Evolutionary conservation across 164 flowering plant genomes (phyloP), one percentile per base, ranked within the genome.

Genomic region (Chimonanthus praecox): DNA sequence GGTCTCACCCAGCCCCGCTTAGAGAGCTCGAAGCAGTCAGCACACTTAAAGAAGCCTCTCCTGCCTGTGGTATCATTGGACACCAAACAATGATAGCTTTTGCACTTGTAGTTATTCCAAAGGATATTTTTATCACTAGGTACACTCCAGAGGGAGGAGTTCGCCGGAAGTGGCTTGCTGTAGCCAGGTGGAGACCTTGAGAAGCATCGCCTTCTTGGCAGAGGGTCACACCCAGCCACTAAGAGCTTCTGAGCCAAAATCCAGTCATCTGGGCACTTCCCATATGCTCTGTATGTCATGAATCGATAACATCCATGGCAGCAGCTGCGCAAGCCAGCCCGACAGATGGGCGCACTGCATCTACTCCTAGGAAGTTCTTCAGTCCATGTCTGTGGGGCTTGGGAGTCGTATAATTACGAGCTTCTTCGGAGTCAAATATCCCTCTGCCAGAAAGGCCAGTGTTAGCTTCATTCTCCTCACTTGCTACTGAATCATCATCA

Each of bases 131-230:
- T 18, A 58, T 73, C 81, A 69, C 49, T 64, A 47, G 85, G 87
- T n/a, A 58, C 76, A 46, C 58, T 73, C 87, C 87, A 83, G 7
- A 81, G 79, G 6, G 85, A 85, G 46, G 77, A 60, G 66, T 81
- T 78, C 15, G 73, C 45, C 1, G 82, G 75, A 6, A 76, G 64
- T 70, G 83, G 84, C 73, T 71, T 79, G 65, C 58, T 78, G 71
- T 81, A 81, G 9, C 48, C 73, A 58, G 79, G 75, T 15, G 83
- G 82, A 11, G 82, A 71, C 72, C 66, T 83, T 67, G 87, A 72
- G 77, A 85, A 80, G 81, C 87, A 83, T 75, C 82, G 72, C 72
- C 87, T 79, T 50, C 83, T 82, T 3, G 84, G 84, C 33, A 83
- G 51, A 6, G 85, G 85, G 18, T 81, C 85, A 49, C 85, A 85